Evolutionary conservation across 352 stramenopile species (phyloP).

Genomic region (Pilasporangium apinafurcum): DNA sequence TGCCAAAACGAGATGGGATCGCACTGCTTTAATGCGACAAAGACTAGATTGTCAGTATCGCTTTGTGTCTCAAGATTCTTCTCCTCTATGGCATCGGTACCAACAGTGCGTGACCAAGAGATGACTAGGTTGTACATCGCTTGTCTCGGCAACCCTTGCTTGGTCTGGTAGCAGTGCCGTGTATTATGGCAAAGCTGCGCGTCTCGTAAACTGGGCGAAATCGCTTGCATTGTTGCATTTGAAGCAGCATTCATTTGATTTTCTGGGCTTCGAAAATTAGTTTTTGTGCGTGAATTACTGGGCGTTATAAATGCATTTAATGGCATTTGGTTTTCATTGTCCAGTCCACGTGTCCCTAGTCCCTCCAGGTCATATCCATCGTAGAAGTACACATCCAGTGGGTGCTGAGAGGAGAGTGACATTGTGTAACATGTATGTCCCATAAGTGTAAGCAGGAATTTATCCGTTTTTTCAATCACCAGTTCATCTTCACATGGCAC

Average conservation of each 20-base stretch:
- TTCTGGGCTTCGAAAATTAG: not conserved
- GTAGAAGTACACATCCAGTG: constrained; percentile 53
- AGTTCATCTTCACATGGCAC: constrained; percentile 49
- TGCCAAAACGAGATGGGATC: constrained; percentile 29
- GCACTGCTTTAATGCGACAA: too few relatives aligned
- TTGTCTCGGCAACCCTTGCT: constrained; percentile 22
- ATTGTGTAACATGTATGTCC: constrained; percentile 52
- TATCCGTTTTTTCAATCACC: constrained; percentile 24
- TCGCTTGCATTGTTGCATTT: not conserved
- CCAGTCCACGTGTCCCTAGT: too few relatives aligned
- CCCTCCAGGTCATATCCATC: constrained; percentile 19
- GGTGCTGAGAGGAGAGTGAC: constrained; percentile 20
- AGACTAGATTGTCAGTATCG: too few relatives aligned
- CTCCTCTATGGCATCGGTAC: not conserved
- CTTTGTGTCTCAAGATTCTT: constrained; percentile 20
- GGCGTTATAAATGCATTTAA: not conserved
- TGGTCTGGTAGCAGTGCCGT: constrained; percentile 19
- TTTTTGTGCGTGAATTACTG: not conserved
- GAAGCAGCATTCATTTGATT: not conserved
- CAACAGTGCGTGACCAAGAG: constrained; percentile 13
- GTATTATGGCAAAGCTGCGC: constrained; percentile 19
- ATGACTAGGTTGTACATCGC: constrained; percentile 41
- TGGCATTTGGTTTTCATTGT: too few relatives aligned
- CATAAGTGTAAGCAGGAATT: constrained; percentile 49
- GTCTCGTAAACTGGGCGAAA: not conserved